Base-by-base conservation (phyloP, 2,329 filamentous ascomycete species). In the Cercospora zeae-maydis region DNA sequence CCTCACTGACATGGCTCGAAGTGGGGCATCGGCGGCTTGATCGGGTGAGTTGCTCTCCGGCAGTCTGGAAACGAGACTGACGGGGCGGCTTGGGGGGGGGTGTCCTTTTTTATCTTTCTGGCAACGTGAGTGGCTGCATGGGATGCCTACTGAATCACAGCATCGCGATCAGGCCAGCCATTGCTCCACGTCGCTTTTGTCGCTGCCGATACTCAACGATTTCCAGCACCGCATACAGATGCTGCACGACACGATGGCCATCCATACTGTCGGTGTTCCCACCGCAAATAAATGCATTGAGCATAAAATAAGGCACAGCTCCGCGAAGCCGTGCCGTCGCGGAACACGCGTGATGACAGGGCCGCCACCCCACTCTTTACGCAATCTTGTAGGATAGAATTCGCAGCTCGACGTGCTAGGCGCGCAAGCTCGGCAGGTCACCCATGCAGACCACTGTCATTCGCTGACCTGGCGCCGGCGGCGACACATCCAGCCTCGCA, bases 381-480 rank as follows among this genome's bases (percentile, higher is more conserved):
- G 54, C 36, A 57, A 57, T 30, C 21, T 57, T 30, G 54, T 27
- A 57, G 36, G n/a, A 57, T 57, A 16, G 54, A n/a, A 27, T 39
- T 45, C 42, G 45, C n/a, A 47, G 11, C 30, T 31, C 39, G 58
- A 58, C 62, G 14, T 60, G 39, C 34, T 53, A 53, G 45, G 47
- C 57, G 57, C 57, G 57, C 57, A 45, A 59, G 57, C 57, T 59
- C 57, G 57, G 57, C 31, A 53, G 33, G 30, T 47, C 30, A 39
- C 16, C 19, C 39, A 58, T 36, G 54, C 54, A 45, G n/a, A 30
- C n/a, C 36, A 36, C 21, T 24, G 19, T 51, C 45, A 59, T 59
- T 59, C 47, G 57, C 33, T 53, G 57, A 19, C 45, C 19, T 53
- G 47, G 33, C 57, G 57, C 57, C 49, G 31, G 49, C 49, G 16